Base-by-base conservation (phyloP, 2,329 filamentous ascomycete genomes). In the Knufia petricola region DNA sequence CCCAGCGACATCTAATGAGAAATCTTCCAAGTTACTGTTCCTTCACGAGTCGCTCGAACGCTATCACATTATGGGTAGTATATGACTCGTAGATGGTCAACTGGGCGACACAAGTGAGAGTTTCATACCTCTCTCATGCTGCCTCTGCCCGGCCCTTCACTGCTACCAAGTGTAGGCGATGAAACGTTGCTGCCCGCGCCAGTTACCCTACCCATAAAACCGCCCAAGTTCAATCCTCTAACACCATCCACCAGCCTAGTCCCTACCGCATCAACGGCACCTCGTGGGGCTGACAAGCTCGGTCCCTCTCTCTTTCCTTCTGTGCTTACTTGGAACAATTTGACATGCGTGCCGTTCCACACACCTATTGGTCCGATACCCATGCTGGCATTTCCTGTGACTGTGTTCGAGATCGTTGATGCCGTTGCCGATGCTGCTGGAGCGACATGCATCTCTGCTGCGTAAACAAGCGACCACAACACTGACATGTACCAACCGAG, bases 401-500 rank as follows among this genome's bases (percentile, higher is more conserved):
- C 32, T 21, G 49, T 48, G 15, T 54, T 56, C 2, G 57, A 58
- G 40, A 58, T 37, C 15, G 55, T 58, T 2, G 55, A 55, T n/a
- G 57, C 50, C 1, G 57, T 54, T 12, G 54, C 50, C 12, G 57
- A 56, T 8, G 48, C 19, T 4, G 55, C 48, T 2, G 55, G 55
- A 6, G 52, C 52, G 23, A 90, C 79, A 50, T 88, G 81, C 81
- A 95, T 87, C 69, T 98, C 92, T 59, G 82, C 83, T 23, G 85
- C 82, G 64, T 95, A 96, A 46, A 95, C 81, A 58, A 95, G 86
- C 13, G 87, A 83, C 92, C 92, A 98, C 8, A 98, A 74, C 10
- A 96, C 73, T 3, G 87, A 90, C 66, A 95, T 87, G 64, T 96
- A 95, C 92, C 92, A 96, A 42, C 89, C 90, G 44, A 96, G 74